These are phyloP conservation scores for Phytophthora fragariae DNA, from an alignment of 352 stramenopile genomes.

Conservation along the genomic window DNA sequence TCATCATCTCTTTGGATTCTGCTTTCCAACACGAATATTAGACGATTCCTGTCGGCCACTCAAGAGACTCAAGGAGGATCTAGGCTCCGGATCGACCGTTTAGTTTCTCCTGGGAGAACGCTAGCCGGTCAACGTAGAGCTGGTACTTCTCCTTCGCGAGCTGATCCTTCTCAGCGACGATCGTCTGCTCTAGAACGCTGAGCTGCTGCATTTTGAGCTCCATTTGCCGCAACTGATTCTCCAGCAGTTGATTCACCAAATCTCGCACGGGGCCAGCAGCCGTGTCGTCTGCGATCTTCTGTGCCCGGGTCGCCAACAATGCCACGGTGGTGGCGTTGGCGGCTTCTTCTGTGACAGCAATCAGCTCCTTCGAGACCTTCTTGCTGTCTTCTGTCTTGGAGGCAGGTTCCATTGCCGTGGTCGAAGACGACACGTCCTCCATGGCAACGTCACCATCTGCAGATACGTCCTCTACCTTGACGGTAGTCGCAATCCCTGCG, in stretches of 20 bases:
- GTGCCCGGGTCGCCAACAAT: conserved; percentile 61
- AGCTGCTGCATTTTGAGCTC: conserved; percentile 85
- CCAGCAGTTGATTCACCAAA: conserved; percentile 64
- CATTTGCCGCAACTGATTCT: conserved; percentile 80
- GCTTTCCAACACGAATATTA: not conserved
- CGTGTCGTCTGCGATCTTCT: conserved; percentile 54
- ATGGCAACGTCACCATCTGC: conserved; percentile 59
- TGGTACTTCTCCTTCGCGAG: conserved; percentile 72
- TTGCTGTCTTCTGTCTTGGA: conserved; percentile 6
- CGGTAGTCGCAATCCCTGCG: conserved; percentile 47
- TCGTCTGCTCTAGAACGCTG: conserved; percentile 56
- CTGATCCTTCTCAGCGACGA: conserved; percentile 66
- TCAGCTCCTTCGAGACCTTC: conserved; percentile 57
- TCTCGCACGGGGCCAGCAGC: conserved; percentile 54
- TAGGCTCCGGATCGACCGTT: conserved; percentile 26
- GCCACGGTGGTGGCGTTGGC: conserved; percentile 66
- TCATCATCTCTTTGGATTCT: too few relatives aligned
- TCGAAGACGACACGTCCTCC: conserved; percentile 31
- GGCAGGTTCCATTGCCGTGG: conserved; percentile 14
- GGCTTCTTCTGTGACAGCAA: conserved; percentile 73
- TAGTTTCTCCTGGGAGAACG: conserved; percentile 65
- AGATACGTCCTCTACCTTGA: conserved; percentile 45
- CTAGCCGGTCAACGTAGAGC: conserved; percentile 77
- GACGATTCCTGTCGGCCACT: not conserved
- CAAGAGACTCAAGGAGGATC: not conserved